Evolutionary conservation across 2,329 filamentous ascomycete species (phyloP), one percentile per base, ranked within the genome.

Genomic region (Chrysosporium queenslandicum): DNA sequence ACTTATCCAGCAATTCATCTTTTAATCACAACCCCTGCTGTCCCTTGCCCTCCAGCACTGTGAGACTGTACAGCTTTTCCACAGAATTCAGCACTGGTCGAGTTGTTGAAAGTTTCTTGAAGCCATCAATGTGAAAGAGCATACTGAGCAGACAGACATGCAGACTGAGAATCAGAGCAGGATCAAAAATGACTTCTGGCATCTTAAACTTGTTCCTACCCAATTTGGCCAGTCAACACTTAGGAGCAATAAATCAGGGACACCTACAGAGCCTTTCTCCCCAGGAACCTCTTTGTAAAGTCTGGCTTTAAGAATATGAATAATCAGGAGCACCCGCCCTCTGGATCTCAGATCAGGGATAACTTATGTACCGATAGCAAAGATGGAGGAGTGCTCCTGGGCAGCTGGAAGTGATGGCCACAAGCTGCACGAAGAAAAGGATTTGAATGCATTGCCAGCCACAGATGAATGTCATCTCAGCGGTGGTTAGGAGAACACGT

Each of bases 21-120:
- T 64, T 65, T 1, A 71, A 46, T 55, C 55, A 62, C 40, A 71
- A 46, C 56, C 57, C 55, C 58, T 69, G 60, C 58, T 69, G 29
- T 46, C 64, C 61, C 4, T 61, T 50, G 21, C 62, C 59, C 55
- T 65, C 53, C 25, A 63, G 51, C 50, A 71, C 61, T n/a, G 57
- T 43, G 16, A 70, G 59, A 46, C 60, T 63, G 48, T 68, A 70
- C 3, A 70, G 46, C 52, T 69, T 65, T 55, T 68, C 58, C 11
- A 59, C 48, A 39, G 46, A 65, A 50, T 64, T 60, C 6, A 58
- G 1, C 32, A 36, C 32, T 36, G 32, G 32, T 56, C 1, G 57
- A 59, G 37, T 36, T 50, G 62, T 53, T 65, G 63, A 36, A 36
- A 36, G 11, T 36, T 42, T 70, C 32, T 36, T 36, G 32, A 36